These are phyloP conservation scores for Nitzschia sp. DNA, from an alignment of 108 stramenopile genomes.

Conservation along the genomic window DNA sequence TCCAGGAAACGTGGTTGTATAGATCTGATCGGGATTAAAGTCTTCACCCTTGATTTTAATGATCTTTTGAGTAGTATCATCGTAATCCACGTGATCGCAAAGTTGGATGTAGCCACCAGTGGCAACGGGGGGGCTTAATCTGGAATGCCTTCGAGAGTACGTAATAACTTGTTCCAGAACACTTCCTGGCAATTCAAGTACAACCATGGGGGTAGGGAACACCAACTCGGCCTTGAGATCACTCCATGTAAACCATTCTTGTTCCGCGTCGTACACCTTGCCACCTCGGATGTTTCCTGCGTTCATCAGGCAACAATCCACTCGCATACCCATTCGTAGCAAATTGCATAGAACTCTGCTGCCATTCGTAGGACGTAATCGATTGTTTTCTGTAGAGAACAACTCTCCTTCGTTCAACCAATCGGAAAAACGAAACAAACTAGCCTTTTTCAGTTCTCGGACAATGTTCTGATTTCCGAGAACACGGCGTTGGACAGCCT, in stretches of 20 bases:
- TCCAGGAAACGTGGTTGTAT: conserved; percentile 34
- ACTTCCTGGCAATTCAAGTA: conserved; percentile 32
- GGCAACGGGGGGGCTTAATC: conserved; percentile 14
- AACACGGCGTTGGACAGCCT: conserved; percentile 13
- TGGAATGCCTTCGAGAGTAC: conserved; percentile 23
- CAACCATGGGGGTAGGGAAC: conserved; percentile 32
- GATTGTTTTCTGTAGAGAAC: conserved; percentile 41
- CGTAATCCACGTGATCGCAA: conserved; percentile 31
- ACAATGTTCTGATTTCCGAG: conserved; percentile 28
- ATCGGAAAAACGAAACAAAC: conserved; percentile 24
- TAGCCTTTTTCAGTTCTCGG: conserved; percentile 33
- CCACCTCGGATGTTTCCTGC: conserved; percentile 48
- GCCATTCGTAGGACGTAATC: conserved; percentile 30
- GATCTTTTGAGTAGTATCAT: conserved; percentile 24
- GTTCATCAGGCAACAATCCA: conserved; percentile 44
- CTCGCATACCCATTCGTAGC: conserved; percentile 36
- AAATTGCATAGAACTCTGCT: conserved; percentile 23
- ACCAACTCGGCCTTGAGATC: conserved; percentile 54
- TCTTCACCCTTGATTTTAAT: conserved; percentile 24
- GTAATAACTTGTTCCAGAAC: conserved; percentile 38
- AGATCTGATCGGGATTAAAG: conserved; percentile 35
- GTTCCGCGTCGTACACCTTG: conserved; percentile 19
- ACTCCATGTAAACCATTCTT: conserved; percentile 37
- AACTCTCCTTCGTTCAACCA: conserved; percentile 17
- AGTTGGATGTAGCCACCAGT: conserved; percentile 32